Conservation (phyloP, 2,329 filamentous ascomycete genomes). For the Diaporthe sp. region DNA sequence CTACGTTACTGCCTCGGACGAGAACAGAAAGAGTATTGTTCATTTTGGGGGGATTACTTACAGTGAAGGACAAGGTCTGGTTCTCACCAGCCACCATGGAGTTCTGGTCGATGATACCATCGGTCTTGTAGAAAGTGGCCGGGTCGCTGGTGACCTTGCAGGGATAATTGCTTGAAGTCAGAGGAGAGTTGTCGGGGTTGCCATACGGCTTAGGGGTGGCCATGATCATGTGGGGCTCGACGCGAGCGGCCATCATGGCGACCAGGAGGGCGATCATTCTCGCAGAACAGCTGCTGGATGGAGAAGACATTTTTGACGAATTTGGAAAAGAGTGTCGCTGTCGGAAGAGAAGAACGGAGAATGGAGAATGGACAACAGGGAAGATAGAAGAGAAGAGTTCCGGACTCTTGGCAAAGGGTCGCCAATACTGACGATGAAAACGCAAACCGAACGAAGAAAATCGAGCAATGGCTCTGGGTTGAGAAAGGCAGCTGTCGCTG, state of each 20-base stretch:
- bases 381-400: constrained; percentile 6
- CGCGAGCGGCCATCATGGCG: constrained; percentile 8
- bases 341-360: constrained; percentile 5
- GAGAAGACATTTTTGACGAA: constrained; percentile 14
- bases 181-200: constrained; percentile 36
- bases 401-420: constrained; percentile 20
- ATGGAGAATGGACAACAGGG: neutral
- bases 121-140: constrained; percentile 38
- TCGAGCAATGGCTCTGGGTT: neutral
- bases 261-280: constrained; percentile 20
- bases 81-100: constrained; percentile 39
- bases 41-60: neutral
- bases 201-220: constrained; percentile 44
- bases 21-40: neutral
- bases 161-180: constrained; percentile 38
- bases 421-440: constrained; percentile 4
- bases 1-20: neutral
- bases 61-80: constrained; percentile 36
- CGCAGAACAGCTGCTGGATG: neutral
- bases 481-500: constrained; percentile 16
- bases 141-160: constrained; percentile 39
- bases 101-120: constrained; percentile 36
- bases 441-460: constrained; percentile 20
- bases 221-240: constrained; percentile 45
- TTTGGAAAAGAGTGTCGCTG: constrained; percentile 22